Base-by-base conservation (phyloP, 441 rosid species). In the Breynia disticha region DNA sequence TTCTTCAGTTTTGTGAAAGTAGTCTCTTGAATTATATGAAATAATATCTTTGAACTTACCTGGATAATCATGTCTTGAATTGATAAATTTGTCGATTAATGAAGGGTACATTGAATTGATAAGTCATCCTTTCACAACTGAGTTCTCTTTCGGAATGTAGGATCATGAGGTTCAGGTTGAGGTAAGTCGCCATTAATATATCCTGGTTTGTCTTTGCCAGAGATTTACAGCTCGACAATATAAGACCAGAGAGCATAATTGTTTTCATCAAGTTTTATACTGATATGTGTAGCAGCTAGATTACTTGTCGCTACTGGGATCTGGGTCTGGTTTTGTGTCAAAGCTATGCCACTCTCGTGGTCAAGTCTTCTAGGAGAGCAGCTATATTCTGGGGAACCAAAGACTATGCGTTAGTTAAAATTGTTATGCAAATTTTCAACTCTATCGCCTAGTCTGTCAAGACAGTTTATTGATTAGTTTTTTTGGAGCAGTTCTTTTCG, bases 191-290 rank as follows among this genome's bases (percentile, higher is more conserved):
- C 56, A 53, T 18, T 53, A 13, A 52, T 16, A 52, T 52, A 38
- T 52, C 45, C 44, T 14, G 11, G 44, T 39, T 52, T 52, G 13
- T 52, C 56, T 53, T 53, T 53, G 46, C 56, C 12, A 12, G 18
- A 53, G 56, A 53, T 53, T 12, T 53, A 53, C 46, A 53, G 38
- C 46, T 53, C 35, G 16, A 53, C 32, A 39, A 39, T 45, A 19
- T 53, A 46, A 28, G 56, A 15, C 35, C 47, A 53, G 7, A 53
- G 19, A 16, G 46, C 46, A 53, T 53, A 53, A 18, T 53, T 53
- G 24, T 46, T 18, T 5, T 1, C 24, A 2, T 53, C 44, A 9
- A 39, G 15, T 14, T 39, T 39, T 2, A 39, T 39, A 14, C 44
- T 13, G 11, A 39, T 39, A 2, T 10, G 15, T 18, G 32, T 13